These are phyloP conservation scores for Agroathelia rolfsii DNA, from an alignment of 1,284 basidiomycete genomes.

Conservation along the genomic window DNA sequence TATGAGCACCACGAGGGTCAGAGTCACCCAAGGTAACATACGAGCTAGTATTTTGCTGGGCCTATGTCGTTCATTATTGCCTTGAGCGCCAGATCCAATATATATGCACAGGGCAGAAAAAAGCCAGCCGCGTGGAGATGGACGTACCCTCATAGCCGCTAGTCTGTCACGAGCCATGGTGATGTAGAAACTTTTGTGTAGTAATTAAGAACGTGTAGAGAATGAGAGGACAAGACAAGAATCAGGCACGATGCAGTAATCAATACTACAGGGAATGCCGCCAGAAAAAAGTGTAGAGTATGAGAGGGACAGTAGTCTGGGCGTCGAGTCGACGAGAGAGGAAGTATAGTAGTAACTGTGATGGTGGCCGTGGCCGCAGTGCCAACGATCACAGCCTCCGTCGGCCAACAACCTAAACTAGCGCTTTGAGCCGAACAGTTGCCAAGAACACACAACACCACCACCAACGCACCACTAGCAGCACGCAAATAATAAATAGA, in stretches of 20 bases:
- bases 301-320: background rate
- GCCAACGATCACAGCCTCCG: no score
- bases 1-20: conserved; percentile 9
- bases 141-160: conserved; percentile 67
- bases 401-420: no score
- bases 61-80: no score
- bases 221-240: conserved; percentile 10
- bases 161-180: conserved; percentile 76
- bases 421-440: no score
- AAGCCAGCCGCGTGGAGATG: no score
- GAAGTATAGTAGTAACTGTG: no score
- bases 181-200: conserved; percentile 15
- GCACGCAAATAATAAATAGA: conserved; percentile 4
- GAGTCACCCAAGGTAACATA: conserved; percentile 23
- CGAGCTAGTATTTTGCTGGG: conserved; percentile 53
- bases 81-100: no score
- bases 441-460: conserved; percentile 7
- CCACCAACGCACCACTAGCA: conserved; percentile 6
- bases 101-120: no score
- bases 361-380: no score
- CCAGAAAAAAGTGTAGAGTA: background rate
- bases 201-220: conserved; percentile 13
- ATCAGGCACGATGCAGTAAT: conserved; percentile 3
- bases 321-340: conserved; percentile 2
- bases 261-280: background rate